Base-by-base conservation (phyloP, 768 basidiomycete genomes). In the Mycena floridula region DNA sequence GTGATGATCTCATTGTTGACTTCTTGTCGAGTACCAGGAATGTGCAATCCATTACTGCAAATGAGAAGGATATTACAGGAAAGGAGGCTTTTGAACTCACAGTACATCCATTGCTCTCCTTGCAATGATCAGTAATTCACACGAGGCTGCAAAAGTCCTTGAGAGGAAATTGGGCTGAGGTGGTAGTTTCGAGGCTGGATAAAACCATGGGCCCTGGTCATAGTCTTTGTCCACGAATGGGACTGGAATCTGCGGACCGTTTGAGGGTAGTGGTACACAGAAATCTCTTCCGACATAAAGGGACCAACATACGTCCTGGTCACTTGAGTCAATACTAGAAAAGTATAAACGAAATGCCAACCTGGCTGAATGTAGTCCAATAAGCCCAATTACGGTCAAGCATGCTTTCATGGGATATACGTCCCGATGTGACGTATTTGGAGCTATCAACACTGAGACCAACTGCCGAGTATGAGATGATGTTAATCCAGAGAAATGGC, bases 231-330 rank as follows among this genome's bases (percentile, higher is more conserved):
- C 57, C 25, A 67, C 61, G 48, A 60, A 64, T 4, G 68, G 67
- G 7, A 67, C 50, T 1, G 63, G 62, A 16, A 64, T 57, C 30
- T 42, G 43, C 21, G 51, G 50, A 18, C 47, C 50, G 40, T 47
- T 41, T 12, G 52, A 36, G 5, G 54, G 59, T 15, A 27, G 30
- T 13, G 60, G 50, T 5, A 66, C 54, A 36, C 55, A 59, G 46
- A 61, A 69, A 25, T 69, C 66, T 11, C 71, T 62, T 7, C 71
- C 71, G 40, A 72, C 65, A 37, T 69, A 70, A 1, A 70, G 56
- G 5, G 68, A 68, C 71, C 70, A 72, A 42, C 63, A 68, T 13
- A 67, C 60, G 42, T 72, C 70, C 63, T 55, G 43, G 16, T n/a
- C 9, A n/a, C 9, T 1, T 4, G 23, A 12, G 13, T n/a, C 1